Base-by-base conservation (phyloP, 768 basidiomycete species). In the Boletus bicolor region DNA sequence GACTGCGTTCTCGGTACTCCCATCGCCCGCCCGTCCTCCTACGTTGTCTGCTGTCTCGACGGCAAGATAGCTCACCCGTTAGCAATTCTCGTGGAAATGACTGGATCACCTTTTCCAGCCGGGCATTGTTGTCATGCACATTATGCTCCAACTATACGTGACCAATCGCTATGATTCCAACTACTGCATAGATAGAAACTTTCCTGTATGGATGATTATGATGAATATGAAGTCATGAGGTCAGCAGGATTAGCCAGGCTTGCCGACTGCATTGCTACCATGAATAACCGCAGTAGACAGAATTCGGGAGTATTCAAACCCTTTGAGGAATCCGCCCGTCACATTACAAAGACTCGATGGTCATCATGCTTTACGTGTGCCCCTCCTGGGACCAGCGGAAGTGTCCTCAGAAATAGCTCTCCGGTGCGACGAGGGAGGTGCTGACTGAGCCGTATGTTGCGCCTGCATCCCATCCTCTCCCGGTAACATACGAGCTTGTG, bases 401-500 rank as follows among this genome's bases (percentile, higher is more conserved):
- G 53, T 45, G 21, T 62, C 58, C 19, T 63, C 69, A 12, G 72
- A 73, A 17, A 54, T 60, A 5, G 59, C 60, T 60, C 68, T 68
- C 21, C 68, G 66, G 26, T 62, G 63, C 12, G 68, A 69, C 3
- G 57, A 55, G 4, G 70, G 70, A 15, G 70, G 70, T 19, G 62
- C 70, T 26, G 70, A 72, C 28, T 63, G 63, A 21, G 70, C 65
- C 2, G 60, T 62, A 32, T 65, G 72, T 41, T 66, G 72, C 11
- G 12, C 48, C 19, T 46, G 58, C 17, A 63, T 49, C 14, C 53
- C 60, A 32, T 72, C 75, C 3, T 69, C 72, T 26, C 68, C 59
- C 0, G 73, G 65, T 34, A 82, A 62, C 64, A 82, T 78, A 30
- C 87, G 80, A 0, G 91, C 91, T 74, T 98, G 96, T 0, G 93